Evolutionary conservation across 768 basidiomycete species (phyloP).

Genomic region (Lepiota venenata): DNA sequence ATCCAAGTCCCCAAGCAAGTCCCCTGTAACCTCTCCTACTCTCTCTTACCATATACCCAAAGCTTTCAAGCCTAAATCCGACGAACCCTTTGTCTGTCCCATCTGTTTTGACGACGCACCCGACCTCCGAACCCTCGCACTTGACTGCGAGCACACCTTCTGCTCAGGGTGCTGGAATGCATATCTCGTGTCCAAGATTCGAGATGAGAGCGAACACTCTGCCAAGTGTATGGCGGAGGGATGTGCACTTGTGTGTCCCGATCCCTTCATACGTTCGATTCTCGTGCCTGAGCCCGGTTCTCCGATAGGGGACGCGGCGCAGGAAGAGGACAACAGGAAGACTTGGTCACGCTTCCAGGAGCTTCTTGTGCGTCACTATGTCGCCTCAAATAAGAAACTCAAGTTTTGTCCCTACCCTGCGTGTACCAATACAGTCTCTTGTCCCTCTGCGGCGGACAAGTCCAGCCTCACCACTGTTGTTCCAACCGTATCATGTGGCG

Average conservation of each 20-base stretch:
- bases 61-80: slow-evolving; percentile 26
- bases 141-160: slow-evolving; percentile 83
- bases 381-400: slow-evolving; percentile 75
- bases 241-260: slow-evolving; percentile 63
- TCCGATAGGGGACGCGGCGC: slow-evolving; percentile 19
- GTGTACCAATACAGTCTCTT: slow-evolving; percentile 93
- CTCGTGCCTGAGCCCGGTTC: slow-evolving; percentile 36
- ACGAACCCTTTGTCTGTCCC: slow-evolving; percentile 76
- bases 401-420: slow-evolving; percentile 95
- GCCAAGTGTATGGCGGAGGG: slow-evolving; percentile 81
- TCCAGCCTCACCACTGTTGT: slow-evolving; percentile 73
- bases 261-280: slow-evolving; percentile 54
- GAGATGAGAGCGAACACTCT: slow-evolving; percentile 71
- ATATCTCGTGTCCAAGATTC: slow-evolving; percentile 78
- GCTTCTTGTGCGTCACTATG: slow-evolving; percentile 87
- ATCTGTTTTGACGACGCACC: slow-evolving; percentile 86
- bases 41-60: slow-evolving; percentile 19
- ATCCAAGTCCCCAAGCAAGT: slow-evolving; percentile 24
- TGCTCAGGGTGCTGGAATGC: slow-evolving; percentile 83
- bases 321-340: slow-evolving; percentile 41
- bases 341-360: slow-evolving; percentile 76
- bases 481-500: slow-evolving; percentile 86
- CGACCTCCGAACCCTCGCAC: slow-evolving; percentile 56
- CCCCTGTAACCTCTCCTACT: slow-evolving; percentile 21
- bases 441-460: slow-evolving; percentile 76